Evolutionary conservation across 177 flowering plant species (phyloP).

Genomic region (Telopea speciosissima): DNA sequence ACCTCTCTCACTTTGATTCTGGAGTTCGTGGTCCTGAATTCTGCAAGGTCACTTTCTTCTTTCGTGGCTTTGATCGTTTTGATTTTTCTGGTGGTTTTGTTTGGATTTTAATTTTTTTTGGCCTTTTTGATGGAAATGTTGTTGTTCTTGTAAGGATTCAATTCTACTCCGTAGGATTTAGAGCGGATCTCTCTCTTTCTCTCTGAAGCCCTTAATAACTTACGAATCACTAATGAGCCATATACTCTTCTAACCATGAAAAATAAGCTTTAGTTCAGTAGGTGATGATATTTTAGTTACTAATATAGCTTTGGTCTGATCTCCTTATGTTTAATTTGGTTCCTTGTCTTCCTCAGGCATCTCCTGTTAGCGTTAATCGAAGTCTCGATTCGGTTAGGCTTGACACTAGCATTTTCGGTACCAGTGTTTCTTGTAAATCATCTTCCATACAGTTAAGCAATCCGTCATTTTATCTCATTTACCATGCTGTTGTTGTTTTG

Average conservation of each 20-base stretch:
- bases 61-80: neutral
- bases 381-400: constrained; percentile 22
- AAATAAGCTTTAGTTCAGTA: neutral
- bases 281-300: neutral
- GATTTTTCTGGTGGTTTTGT: neutral
- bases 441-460: constrained; percentile 47
- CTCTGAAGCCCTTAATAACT: too few species aligned
- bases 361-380: constrained; percentile 19
- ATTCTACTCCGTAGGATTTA: neutral
- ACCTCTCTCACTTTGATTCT: constrained; percentile 13
- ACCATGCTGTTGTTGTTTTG: neutral
- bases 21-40: constrained; percentile 15
- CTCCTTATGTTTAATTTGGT: neutral
- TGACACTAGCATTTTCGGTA: constrained; percentile 39
- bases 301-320: neutral
- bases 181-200: neutral
- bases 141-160: too few species aligned
- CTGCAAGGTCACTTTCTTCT: constrained; percentile 16
- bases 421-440: constrained; percentile 30
- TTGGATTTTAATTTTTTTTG: too few species aligned
- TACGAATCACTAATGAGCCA: too few species aligned
- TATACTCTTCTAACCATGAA: neutral
- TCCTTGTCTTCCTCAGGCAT: constrained; percentile 21
- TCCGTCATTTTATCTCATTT: neutral
- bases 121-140: too few species aligned